phyloP scores from a whole-genome alignment of 1,139 yeast species.

The Sugiyamaella sp. region DNA sequence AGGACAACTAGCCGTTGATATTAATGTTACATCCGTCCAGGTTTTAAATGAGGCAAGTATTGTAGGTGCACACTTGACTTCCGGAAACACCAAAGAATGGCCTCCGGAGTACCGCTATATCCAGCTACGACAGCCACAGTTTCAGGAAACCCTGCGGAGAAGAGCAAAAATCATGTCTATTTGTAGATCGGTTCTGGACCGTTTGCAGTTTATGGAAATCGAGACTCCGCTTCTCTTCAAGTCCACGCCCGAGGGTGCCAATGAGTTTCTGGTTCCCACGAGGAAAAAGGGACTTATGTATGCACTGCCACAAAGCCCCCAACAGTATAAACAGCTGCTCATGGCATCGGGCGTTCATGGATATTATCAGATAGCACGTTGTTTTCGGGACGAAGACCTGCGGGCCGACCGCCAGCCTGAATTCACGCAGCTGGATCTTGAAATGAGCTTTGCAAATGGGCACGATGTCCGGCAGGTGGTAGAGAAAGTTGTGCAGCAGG shows the following conservation, averaged over 20 bases:
- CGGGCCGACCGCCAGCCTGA: conserved; percentile 97
- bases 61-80: conserved; percentile 70
- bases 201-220: conserved; percentile 65
- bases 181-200: conserved; percentile 55
- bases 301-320: conserved; percentile 97
- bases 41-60: conserved; percentile 67
- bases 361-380: conserved; percentile 88
- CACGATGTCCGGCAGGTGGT: conserved; percentile 69
- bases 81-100: conserved; percentile 52
- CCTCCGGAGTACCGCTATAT: conserved; percentile 83
- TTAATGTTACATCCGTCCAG: conserved; percentile 55
- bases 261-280: conserved; percentile 94
- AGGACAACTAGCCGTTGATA: conserved; percentile 49
- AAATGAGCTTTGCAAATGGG: conserved; percentile 80
- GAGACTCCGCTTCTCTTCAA: conserved; percentile 94
- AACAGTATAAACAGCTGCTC: conserved; percentile 89
- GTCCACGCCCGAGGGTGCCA: conserved; percentile 97
- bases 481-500: conserved; percentile 55
- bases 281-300: conserved; percentile 64
- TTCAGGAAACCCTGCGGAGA: conserved; percentile 59
- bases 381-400: conserved; percentile 95
- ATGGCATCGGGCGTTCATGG: conserved; percentile 91
- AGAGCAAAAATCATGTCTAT: conserved; percentile 64
- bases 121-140: conserved; percentile 67
- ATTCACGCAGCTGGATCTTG: conserved; percentile 93